Conservation (phyloP, 345 rosid species). For the Citrus maxima region DNA sequence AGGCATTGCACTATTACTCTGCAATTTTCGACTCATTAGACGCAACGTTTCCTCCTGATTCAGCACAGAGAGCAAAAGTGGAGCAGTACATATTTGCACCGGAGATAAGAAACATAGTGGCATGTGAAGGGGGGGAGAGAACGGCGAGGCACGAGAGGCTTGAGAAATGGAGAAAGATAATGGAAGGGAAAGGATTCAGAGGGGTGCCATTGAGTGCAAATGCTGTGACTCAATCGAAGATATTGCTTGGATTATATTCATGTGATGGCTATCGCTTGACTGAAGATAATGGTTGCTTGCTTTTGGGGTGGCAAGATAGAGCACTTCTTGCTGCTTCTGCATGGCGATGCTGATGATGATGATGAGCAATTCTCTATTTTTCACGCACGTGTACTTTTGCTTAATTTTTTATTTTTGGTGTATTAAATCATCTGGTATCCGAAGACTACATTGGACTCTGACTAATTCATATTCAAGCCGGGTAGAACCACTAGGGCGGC, state of each 20-base stretch:
- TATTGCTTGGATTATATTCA: constrained; percentile 51
- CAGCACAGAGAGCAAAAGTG: constrained; percentile 58
- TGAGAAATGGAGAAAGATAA: constrained; percentile 62
- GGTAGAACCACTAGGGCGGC: too few species aligned
- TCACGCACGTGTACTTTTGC: background rate
- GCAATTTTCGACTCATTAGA: constrained; percentile 66
- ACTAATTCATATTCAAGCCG: too few species aligned
- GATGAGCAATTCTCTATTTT: background rate
- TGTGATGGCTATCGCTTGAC: constrained; percentile 68
- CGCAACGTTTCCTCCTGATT: constrained; percentile 56
- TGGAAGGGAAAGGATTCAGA: constrained; percentile 67
- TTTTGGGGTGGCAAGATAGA: constrained; percentile 68
- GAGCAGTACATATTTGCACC: constrained; percentile 63
- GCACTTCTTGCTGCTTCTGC: constrained; percentile 64
- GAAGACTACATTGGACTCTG: too few species aligned
- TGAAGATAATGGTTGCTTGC: constrained; percentile 72
- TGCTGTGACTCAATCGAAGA: constrained; percentile 66
- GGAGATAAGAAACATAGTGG: constrained; percentile 60
- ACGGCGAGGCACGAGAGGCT: constrained; percentile 59
- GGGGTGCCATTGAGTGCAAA: constrained; percentile 55
- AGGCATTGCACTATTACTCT: constrained; percentile 65
- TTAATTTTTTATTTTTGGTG: too few species aligned
- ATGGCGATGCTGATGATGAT: constrained; percentile 43
- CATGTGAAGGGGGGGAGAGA: constrained; percentile 59
- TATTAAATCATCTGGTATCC: too few species aligned